Conservation (phyloP, 352 stramenopile species). For the Phytophthora megakarya region DNA sequence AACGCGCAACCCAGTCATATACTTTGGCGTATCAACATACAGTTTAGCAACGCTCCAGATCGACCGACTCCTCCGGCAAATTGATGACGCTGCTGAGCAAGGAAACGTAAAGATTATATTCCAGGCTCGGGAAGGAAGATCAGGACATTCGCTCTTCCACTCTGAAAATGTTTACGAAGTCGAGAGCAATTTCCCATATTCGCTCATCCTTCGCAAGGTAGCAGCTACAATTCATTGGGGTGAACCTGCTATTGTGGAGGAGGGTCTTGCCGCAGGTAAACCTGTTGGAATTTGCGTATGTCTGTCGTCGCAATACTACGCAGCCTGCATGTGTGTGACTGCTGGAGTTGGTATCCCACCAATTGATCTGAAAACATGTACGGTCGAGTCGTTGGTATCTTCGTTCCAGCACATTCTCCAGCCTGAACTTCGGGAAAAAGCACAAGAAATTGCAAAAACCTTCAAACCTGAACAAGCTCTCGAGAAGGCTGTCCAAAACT, state of each 20-base stretch:
- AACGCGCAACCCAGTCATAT: constrained; percentile 39
- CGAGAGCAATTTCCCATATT: constrained; percentile 53
- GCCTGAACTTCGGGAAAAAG: constrained; percentile 43
- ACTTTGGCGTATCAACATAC: constrained; percentile 45
- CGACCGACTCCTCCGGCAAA: constrained; percentile 35
- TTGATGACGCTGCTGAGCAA: constrained; percentile 41
- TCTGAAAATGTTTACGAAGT: constrained; percentile 46
- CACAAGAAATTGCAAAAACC: constrained; percentile 41
- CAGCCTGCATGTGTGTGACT: constrained; percentile 71
- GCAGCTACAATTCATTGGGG: constrained; percentile 78
- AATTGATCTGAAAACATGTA: constrained; percentile 67
- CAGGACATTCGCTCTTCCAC: constrained; percentile 19
- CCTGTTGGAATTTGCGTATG: constrained; percentile 90
- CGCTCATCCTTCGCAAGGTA: constrained; percentile 84
- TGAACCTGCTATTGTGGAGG: constrained; percentile 78
- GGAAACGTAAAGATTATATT: constrained; percentile 59
- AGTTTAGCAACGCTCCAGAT: constrained; percentile 34
- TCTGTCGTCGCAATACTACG: constrained; percentile 90
- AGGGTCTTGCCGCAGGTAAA: constrained; percentile 78
- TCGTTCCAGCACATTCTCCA: constrained; percentile 67
- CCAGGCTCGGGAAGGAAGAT: constrained; percentile 40
- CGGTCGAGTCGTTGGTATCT: constrained; percentile 53
- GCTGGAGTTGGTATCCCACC: constrained; percentile 75
- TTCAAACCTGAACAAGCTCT: constrained; percentile 74
- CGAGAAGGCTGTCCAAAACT: constrained; percentile 62